These are phyloP conservation scores for Andrographis paniculata DNA, from an alignment of 305 asterid genomes.

Conservation along the genomic window DNA sequence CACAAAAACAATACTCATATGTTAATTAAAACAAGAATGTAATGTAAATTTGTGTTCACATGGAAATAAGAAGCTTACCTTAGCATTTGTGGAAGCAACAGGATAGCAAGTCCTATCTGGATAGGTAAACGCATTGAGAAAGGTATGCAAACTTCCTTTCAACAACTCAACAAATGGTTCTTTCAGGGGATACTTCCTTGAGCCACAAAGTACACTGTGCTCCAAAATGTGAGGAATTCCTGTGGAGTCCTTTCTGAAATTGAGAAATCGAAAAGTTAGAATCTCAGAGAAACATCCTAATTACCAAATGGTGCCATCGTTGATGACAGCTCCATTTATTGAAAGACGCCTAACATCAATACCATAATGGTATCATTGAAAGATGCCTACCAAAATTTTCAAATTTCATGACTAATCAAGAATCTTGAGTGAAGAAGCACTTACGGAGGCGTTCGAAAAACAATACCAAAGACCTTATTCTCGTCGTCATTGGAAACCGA, in stretches of 20 bases:
- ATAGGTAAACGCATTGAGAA: constrained; percentile 95
- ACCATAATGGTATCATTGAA: too few species aligned
- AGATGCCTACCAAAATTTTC: too few species aligned
- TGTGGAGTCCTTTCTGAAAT: constrained; percentile 88
- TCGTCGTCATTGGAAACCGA: constrained; percentile 89
- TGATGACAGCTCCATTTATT: too few species aligned
- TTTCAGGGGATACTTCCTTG: constrained; percentile 92
- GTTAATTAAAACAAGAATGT: constrained; percentile 18
- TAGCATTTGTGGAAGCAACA: constrained; percentile 90
- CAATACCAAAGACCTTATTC: constrained; percentile 94
- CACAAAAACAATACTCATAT: constrained; percentile 15
- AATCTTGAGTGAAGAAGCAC: constrained; percentile 19
- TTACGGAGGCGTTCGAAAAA: constrained; percentile 94
- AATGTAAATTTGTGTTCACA: constrained; percentile 6
- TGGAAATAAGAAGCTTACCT: constrained; percentile 37
- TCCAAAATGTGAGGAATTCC: constrained; percentile 98
- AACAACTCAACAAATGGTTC: constrained; percentile 94
- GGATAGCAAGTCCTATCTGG: constrained; percentile 99
- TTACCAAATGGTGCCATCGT: constrained; percentile 7
- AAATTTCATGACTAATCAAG: too few species aligned
- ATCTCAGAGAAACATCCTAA: constrained; percentile 8
- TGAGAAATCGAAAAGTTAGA: constrained; percentile 15
- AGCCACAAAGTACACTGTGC: constrained; percentile 96
- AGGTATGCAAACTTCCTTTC: constrained; percentile 94
- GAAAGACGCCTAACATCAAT: too few species aligned